Conservation (phyloP, 257 asterid genomes). For the Osmanthus fragrans region DNA sequence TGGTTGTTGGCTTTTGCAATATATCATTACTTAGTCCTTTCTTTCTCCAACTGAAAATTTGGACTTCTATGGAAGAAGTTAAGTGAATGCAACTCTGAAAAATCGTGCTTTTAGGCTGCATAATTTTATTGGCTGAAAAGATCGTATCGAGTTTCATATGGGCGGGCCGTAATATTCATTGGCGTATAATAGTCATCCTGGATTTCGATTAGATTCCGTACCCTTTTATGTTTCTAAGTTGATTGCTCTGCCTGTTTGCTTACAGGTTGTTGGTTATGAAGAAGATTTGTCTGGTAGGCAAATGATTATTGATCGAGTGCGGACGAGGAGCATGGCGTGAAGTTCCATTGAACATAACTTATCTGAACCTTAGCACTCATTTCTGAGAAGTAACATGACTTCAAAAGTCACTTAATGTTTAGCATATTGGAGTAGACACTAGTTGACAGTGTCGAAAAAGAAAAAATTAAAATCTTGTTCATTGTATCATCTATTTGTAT, state of each 20-base stretch:
- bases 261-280: conserved; percentile 89
- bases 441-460: neutral
- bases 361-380: neutral
- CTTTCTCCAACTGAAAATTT: conserved; percentile 19
- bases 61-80: neutral
- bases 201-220: neutral
- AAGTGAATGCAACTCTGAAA: neutral
- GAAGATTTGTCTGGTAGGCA: conserved; percentile 95
- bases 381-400: neutral
- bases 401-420: neutral
- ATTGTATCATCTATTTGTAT: neutral
- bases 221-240: neutral
- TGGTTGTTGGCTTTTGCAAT: conserved; percentile 8
- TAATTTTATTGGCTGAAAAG: conserved; percentile 1
- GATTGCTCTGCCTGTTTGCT: conserved; percentile 17
- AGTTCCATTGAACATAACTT: neutral
- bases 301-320: conserved; percentile 90
- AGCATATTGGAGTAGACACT: neutral
- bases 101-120: too few species aligned
- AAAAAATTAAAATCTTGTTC: neutral
- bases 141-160: neutral
- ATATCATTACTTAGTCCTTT: conserved; percentile 8
- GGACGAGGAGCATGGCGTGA: conserved; percentile 62
- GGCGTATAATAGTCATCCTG: neutral
- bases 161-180: neutral